Conservation (phyloP, 176 grass and related monocot species). For the Zoysia japonica region DNA sequence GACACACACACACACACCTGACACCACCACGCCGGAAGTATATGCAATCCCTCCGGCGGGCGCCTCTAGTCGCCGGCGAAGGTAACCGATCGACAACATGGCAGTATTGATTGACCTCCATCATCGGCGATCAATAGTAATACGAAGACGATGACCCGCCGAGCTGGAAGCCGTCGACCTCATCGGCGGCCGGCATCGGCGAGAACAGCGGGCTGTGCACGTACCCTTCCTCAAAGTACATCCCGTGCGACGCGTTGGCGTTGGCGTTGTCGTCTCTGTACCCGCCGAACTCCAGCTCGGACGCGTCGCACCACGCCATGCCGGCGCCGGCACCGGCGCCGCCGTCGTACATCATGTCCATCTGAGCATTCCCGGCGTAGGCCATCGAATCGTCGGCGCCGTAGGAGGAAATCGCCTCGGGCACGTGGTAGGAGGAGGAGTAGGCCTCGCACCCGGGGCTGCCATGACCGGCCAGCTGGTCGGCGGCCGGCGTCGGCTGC, state of each 20-base stretch:
- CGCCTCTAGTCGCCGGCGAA: neutral
- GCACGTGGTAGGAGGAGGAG: neutral
- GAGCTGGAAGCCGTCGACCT: conserved; percentile 81
- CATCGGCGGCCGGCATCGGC: conserved; percentile 77
- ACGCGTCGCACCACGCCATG: conserved; percentile 54
- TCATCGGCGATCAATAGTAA: conserved; percentile 43
- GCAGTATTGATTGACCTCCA: neutral
- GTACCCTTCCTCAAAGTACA: conserved; percentile 88
- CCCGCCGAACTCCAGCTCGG: conserved; percentile 52
- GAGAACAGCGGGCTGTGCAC: conserved; percentile 87
- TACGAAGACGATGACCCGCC: conserved; percentile 56
- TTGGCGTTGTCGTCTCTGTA: conserved; percentile 5
- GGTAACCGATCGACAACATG: no score
- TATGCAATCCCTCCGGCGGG: conserved; percentile 21
- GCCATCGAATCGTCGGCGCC: neutral
- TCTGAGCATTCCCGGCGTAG: neutral
- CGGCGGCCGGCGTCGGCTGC: neutral
- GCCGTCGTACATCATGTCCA: conserved; percentile 17
- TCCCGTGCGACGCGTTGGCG: conserved; percentile 33
- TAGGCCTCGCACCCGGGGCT: neutral
- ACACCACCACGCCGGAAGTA: conserved; percentile 24
- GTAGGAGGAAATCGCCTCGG: neutral
- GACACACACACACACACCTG: neutral
- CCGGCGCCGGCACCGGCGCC: neutral
- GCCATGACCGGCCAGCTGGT: neutral